Evolutionary conservation across 2,329 filamentous ascomycete genomes (phyloP), one percentile per base, ranked within the genome.

Genomic region (Tolypocladium inflatum): DNA sequence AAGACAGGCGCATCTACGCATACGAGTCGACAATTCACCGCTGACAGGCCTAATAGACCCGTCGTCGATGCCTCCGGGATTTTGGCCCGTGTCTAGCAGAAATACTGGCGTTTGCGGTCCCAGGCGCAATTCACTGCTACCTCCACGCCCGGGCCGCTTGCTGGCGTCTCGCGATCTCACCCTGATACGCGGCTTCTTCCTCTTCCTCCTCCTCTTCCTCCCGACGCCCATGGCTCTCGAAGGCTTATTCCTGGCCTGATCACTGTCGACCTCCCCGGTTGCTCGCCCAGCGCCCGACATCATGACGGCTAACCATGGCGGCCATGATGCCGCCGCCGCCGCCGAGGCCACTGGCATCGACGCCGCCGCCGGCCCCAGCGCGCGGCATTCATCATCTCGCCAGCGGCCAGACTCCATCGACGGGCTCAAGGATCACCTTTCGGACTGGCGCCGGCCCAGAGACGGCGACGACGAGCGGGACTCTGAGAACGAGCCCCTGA

Each of bases 401-500:
- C 65, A 33, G 64, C 69, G 58, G 33, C 62, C 51, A 54, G 64
- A 54, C 51, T 67, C 57, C 55, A 60, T 59, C 55, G 64, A 60
- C 62, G 64, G 64, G 30, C 55, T 71, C 53, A 65, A 65, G 56
- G 65, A 71, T 59, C 70, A 73, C 53, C 67, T 73, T 60, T 72
- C 74, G 33, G 70, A 73, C 61, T 76, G 76, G 75, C 70, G 67
- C 60, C 71, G 76, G 62, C 72, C 75, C 57, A 71, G 68, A 53
- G 75, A 75, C 41, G 71, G 73, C 48, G 74, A 74, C 41, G 75
- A 77, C 56, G 79, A 80, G 59, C 70, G 75, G 58, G 76, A 69
- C 53, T 78, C 77, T 35, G 82, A 84, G 66, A 72, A 81, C 63
- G 81, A 83, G 66, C 77, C 80, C 48, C 74, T 85, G n/a, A 68